phyloP scores from a whole-genome alignment of 2,329 filamentous ascomycete species.

The Cladobotryum protrusum region DNA sequence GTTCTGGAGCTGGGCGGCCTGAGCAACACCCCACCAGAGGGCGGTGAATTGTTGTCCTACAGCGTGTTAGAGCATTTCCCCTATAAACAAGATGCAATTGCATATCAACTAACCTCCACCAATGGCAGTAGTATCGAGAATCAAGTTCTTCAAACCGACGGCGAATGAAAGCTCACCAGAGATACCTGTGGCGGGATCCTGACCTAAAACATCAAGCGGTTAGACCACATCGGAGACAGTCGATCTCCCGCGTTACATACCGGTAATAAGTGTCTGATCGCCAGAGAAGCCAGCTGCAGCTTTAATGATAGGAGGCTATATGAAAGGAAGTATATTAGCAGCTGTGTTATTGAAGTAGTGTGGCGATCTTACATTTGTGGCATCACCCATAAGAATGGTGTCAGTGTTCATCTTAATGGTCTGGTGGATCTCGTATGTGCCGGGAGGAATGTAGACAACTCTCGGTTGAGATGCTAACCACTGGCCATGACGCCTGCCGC shows the following conservation, averaged over 20 bases:
- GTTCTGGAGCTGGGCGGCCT: conserved; percentile 37
- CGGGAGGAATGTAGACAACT: conserved; percentile 38
- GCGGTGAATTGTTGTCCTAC: conserved; percentile 30
- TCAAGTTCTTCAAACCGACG: conserved; percentile 37
- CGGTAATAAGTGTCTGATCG: conserved; percentile 27
- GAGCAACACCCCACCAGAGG: conserved; percentile 40
- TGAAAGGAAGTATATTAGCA: background rate
- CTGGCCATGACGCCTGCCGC: conserved; percentile 25
- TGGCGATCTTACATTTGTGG: conserved; percentile 24
- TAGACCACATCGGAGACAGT: background rate
- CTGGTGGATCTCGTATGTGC: conserved; percentile 33
- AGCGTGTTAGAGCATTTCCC: background rate
- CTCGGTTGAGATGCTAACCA: conserved; percentile 39
- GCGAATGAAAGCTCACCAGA: conserved; percentile 36
- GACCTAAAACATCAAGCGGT: conserved; percentile 4
- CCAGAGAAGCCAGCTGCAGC: conserved; percentile 31
- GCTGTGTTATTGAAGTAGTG: background rate
- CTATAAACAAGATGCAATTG: background rate
- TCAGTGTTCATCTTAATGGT: conserved; percentile 38
- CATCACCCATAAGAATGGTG: conserved; percentile 41
- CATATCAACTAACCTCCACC: conserved; percentile 18
- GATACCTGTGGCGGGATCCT: conserved; percentile 29
- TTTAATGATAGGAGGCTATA: conserved; percentile 34
- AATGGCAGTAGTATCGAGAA: conserved; percentile 36
- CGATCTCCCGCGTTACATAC: conserved; percentile 12